Base-by-base conservation (phyloP, 2,329 filamentous ascomycete genomes). In the Microsporum canis region DNA sequence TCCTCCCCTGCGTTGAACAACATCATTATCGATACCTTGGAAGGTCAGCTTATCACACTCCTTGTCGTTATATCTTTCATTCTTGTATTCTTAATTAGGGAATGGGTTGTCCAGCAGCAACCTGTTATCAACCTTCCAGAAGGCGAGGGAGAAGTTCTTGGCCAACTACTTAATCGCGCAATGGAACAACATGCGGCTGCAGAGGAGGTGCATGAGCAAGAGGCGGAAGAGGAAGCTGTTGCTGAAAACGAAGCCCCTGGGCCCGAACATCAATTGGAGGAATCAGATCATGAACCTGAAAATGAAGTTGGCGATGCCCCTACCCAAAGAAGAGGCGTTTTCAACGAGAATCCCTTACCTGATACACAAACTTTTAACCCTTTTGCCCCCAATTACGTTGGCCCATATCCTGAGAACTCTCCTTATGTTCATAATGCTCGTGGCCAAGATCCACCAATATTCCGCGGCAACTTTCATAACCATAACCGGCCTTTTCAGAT, bases 91-190 rank as follows among this genome's bases (percentile, higher is more conserved):
- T 77, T 99, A 3, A 96, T 99, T 55, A 81, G 95, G 55, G 94
- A 99, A 76, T 99, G 96, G 82, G 94, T 99, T 58, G 91, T 99
- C 7, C 94, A 99, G 72, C 94, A 99, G 72, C 94, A 99, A 71
- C 94, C 92, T 3, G 87, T 91, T 65, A 87, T 94, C 66, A 95
- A 95, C 68, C 86, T 94, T 78, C 87, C 85, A 0, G 86, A 74
- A 33, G 62, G 38, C 65, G 76, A 71, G 68, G 79, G 73, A 63
- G 78, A 74, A 69, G 84, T 81, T 8, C 81, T 78, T 5, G 74
- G 75, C n/a, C 78, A 78, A 59, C 61, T 76, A 41, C 72, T 76
- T 57, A 73, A 55, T 14, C 60, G 39, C 41, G 51, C 29, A 31
- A 59, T 55, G 6, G 63, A 36, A 36, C 36, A 53, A 3, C 41